phyloP scores from a whole-genome alignment of 129 eudicot genomes.

The Saussurea involucrata region DNA sequence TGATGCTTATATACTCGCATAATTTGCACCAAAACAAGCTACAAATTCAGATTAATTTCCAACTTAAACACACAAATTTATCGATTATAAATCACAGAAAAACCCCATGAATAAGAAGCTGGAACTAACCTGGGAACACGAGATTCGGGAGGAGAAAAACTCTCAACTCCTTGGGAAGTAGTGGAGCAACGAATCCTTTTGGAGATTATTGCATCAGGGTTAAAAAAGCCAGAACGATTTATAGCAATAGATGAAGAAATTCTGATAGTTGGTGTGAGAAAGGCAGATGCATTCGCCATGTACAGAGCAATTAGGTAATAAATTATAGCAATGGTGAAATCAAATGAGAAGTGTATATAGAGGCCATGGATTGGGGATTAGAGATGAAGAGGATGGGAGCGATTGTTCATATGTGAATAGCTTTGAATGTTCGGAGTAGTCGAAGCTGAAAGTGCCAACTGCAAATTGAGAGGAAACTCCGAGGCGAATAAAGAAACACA shows the following conservation, averaged over 20 bases:
- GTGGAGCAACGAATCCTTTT: conserved; percentile 44
- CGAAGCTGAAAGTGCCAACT: conserved; percentile 37
- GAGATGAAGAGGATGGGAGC: conserved; percentile 1
- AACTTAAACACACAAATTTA: not conserved
- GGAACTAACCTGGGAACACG: conserved; percentile 43
- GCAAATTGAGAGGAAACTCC: conserved; percentile 31
- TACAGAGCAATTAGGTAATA: conserved; percentile 6
- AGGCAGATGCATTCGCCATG: conserved; percentile 76
- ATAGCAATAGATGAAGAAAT: conserved; percentile 37
- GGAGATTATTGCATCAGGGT: conserved; percentile 24
- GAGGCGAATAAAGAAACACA: conserved; percentile 25
- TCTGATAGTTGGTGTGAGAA: conserved; percentile 40
- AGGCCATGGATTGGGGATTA: conserved; percentile 19
- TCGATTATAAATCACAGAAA: not conserved
- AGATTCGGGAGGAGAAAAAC: conserved; percentile 44
- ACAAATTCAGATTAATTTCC: conserved; percentile 7
- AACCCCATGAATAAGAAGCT: conserved; percentile 1
- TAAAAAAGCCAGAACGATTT: conserved; percentile 48
- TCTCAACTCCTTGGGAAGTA: conserved; percentile 45
- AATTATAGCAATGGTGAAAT: conserved; percentile 5
- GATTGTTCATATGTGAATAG: conserved; percentile 6
- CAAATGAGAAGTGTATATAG: not conserved
- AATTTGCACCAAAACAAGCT: conserved; percentile 9
- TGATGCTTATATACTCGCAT: not conserved
- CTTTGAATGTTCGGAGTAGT: conserved; percentile 33